Evolutionary conservation across 768 basidiomycete species (phyloP).

Genomic region (Wakefieldia striispora): DNA sequence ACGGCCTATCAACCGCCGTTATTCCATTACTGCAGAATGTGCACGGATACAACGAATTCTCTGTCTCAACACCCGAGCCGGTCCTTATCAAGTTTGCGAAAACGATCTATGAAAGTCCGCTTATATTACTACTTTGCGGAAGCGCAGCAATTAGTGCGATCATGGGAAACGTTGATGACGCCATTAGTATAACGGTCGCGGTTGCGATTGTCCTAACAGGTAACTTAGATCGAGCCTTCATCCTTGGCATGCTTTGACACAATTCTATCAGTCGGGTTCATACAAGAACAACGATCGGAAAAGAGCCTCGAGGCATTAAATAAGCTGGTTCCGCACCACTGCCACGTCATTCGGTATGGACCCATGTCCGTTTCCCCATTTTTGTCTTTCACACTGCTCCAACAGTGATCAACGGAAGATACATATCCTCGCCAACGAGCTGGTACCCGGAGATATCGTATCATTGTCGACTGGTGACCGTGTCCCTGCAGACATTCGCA

Average conservation of each 20-base stretch:
- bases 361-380: background rate
- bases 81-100: constrained; percentile 85
- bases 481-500: constrained; percentile 88
- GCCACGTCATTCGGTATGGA: constrained; percentile 73
- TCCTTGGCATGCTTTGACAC: background rate
- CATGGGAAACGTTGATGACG: constrained; percentile 96
- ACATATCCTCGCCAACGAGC: constrained; percentile 91
- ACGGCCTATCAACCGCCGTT: constrained; percentile 62
- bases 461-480: constrained; percentile 90
- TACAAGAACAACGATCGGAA: constrained; percentile 94
- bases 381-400: background rate
- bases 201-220: constrained; percentile 92
- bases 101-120: constrained; percentile 92
- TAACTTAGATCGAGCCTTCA: constrained; percentile 34
- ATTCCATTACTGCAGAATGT: constrained; percentile 61
- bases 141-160: constrained; percentile 86
- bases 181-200: constrained; percentile 88
- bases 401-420: constrained; percentile 51
- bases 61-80: constrained; percentile 79
- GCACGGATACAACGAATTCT: constrained; percentile 94
- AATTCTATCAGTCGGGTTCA: constrained; percentile 69
- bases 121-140: constrained; percentile 86
- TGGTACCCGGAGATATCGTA: constrained; percentile 94
- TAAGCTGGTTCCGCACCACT: constrained; percentile 96
- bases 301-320: constrained; percentile 93